These are phyloP conservation scores for Penicillium fuscoglaucum DNA, from an alignment of 2,329 filamentous ascomycete genomes.

Conservation along the genomic window DNA sequence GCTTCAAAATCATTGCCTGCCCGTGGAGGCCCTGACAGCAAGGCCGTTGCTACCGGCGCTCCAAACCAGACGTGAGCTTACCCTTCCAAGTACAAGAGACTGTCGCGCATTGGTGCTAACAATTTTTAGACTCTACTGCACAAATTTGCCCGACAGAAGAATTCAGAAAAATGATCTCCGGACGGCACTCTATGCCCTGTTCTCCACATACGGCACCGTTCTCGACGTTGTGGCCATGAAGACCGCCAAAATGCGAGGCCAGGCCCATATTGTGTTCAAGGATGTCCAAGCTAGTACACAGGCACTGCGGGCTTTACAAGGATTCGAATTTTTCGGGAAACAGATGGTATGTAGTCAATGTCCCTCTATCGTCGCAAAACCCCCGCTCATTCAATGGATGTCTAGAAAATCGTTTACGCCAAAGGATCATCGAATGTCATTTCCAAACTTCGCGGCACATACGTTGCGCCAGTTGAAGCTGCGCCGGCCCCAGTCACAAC, in stretches of 20 bases:
- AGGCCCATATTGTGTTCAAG: conserved; percentile 88
- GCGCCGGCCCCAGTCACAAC: conserved; percentile 61
- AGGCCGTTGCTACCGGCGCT: conserved; percentile 51
- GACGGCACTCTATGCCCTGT: conserved; percentile 85
- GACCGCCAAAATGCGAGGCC: conserved; percentile 89
- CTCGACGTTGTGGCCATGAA: conserved; percentile 89
- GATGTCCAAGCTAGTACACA: conserved; percentile 91
- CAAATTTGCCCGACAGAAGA: conserved; percentile 80
- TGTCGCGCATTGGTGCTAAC: conserved; percentile 22
- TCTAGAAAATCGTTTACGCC: conserved; percentile 84
- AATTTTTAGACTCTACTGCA: conserved; percentile 74
- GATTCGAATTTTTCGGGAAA: conserved; percentile 79
- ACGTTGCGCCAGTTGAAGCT: conserved; percentile 63
- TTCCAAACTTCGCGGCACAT: conserved; percentile 88
- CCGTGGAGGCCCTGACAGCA: conserved; percentile 41
- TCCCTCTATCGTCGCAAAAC: conserved; percentile 3
- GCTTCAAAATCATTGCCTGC: conserved; percentile 44
- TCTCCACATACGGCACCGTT: conserved; percentile 89
- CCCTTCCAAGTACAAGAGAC: conserved; percentile 9
- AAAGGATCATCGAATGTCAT: conserved; percentile 87
- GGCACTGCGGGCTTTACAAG: conserved; percentile 85
- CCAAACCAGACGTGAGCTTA: conserved; percentile 73
- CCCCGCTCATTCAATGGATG: not conserved
- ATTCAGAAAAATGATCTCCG: conserved; percentile 84
- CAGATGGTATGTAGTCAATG: conserved; percentile 66